Evolutionary conservation across 2,329 filamentous ascomycete genomes (phyloP).

Genomic region (Mariannaea elegans): DNA sequence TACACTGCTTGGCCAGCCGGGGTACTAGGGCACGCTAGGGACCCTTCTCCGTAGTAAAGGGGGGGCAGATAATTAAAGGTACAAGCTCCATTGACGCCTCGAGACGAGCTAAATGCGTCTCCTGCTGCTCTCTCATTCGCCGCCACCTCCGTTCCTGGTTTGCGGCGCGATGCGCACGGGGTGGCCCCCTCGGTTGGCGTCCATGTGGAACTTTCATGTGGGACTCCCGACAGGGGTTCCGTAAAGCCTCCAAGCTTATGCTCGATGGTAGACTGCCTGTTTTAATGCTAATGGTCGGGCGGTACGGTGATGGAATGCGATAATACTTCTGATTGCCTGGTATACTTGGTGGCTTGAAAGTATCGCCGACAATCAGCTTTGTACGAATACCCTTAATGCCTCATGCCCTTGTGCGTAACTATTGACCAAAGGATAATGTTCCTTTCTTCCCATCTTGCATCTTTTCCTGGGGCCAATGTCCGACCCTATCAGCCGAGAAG

Average conservation of each 20-base stretch:
- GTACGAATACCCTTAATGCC: slow-evolving; percentile 28
- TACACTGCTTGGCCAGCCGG: slow-evolving; percentile 1
- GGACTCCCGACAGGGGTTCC: slow-evolving; percentile 23
- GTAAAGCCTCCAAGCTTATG: slow-evolving; percentile 25
- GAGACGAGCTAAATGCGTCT: slow-evolving; percentile 38
- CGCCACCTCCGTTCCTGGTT: slow-evolving; percentile 37
- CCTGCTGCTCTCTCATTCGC: slow-evolving; percentile 33
- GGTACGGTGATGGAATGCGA: slow-evolving; percentile 20
- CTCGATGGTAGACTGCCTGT: slow-evolving; percentile 26
- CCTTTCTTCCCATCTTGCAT: slow-evolving; percentile 19
- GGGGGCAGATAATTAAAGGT: slow-evolving; percentile 41
- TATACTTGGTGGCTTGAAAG: not conserved
- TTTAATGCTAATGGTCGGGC: slow-evolving; percentile 9
- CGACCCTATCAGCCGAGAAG: not conserved
- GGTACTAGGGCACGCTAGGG: not conserved
- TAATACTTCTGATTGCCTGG: slow-evolving; percentile 17
- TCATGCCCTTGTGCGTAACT: slow-evolving; percentile 25
- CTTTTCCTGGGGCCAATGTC: slow-evolving; percentile 13
- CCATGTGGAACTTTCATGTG: slow-evolving; percentile 23
- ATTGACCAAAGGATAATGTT: slow-evolving; percentile 20
- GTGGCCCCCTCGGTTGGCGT: slow-evolving; percentile 32
- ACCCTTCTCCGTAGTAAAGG: slow-evolving; percentile 22
- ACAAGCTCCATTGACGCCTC: slow-evolving; percentile 34
- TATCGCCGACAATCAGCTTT: slow-evolving; percentile 22
- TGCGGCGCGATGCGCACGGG: slow-evolving; percentile 37